These are phyloP conservation scores for Bisporella sp. DNA, from an alignment of 2,329 filamentous ascomycete species.

Conservation along the genomic window DNA sequence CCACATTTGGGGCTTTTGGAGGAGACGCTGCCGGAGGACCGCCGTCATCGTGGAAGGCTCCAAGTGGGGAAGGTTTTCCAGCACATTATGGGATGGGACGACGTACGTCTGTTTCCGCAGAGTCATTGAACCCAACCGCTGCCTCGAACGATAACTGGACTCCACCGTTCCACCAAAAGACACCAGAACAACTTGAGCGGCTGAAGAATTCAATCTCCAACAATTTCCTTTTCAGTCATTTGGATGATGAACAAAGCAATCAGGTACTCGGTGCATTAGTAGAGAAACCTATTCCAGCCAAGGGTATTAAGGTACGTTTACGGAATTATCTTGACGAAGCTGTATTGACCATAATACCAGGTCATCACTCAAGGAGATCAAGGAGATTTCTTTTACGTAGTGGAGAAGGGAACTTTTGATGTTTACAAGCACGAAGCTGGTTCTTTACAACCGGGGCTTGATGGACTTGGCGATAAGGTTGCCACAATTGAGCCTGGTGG, in stretches of 20 bases:
- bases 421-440: constrained; percentile 81
- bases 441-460: constrained; percentile 67
- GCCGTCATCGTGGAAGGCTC: constrained; percentile 31
- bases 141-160: constrained; percentile 84
- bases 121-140: constrained; percentile 85
- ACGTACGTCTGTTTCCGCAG: constrained; percentile 92
- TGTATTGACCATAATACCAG: constrained; percentile 37
- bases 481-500: constrained; percentile 78
- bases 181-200: constrained; percentile 69
- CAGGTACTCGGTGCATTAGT: constrained; percentile 86
- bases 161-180: constrained; percentile 79
- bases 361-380: constrained; percentile 94
- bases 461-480: constrained; percentile 80
- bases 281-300: constrained; percentile 92
- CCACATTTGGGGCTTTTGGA: constrained; percentile 39
- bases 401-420: constrained; percentile 85
- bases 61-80: constrained; percentile 64
- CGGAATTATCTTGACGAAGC: neutral
- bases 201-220: constrained; percentile 74
- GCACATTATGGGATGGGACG: constrained; percentile 90
- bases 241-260: constrained; percentile 85
- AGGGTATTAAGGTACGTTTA: constrained; percentile 59
- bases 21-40: constrained; percentile 33
- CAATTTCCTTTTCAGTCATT: constrained; percentile 91
- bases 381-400: constrained; percentile 96